A percentile compares a stretch with the other conserved stretches of the same genome.
Conservation (phyloP, 2,329 filamentous ascomycete species). For the Microdochium paspali region DNA sequence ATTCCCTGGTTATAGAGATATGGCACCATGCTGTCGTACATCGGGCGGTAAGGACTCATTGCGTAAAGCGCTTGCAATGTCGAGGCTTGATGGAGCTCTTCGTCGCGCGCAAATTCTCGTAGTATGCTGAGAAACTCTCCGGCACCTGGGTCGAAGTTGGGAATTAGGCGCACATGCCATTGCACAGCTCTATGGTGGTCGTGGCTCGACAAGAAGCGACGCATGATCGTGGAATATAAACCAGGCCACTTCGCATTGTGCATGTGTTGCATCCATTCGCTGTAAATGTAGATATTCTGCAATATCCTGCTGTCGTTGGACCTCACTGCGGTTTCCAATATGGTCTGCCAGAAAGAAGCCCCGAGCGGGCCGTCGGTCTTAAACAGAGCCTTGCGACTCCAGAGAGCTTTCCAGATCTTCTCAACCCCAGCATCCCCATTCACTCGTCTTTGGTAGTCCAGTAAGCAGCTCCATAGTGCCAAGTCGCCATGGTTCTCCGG, state of each 20-base stretch:
- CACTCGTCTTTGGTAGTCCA: slow-evolving; percentile 19
- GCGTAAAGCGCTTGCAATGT: slow-evolving; percentile 35
- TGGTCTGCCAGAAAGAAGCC: slow-evolving; percentile 16
- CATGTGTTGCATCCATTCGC: slow-evolving; percentile 29
- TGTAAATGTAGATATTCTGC: slow-evolving; percentile 25
- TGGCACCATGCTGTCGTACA: slow-evolving; percentile 45
- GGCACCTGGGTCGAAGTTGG: slow-evolving; percentile 29
- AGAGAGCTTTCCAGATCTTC: slow-evolving; percentile 19
- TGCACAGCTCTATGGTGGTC: slow-evolving; percentile 27
- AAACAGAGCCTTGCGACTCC: slow-evolving; percentile 20
- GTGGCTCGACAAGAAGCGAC: slow-evolving; percentile 28
- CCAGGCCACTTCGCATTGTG: slow-evolving; percentile 36
- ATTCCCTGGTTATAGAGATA: slow-evolving; percentile 37
- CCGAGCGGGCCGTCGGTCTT: slow-evolving; percentile 13
- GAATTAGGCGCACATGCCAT: slow-evolving; percentile 38
- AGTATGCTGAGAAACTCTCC: slow-evolving; percentile 31
- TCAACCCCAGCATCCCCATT: slow-evolving; percentile 15
- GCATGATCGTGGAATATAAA: slow-evolving; percentile 37
- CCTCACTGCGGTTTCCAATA: slow-evolving; percentile 22
- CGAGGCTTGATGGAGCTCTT: slow-evolving; percentile 24
- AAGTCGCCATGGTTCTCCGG: slow-evolving; percentile 16
- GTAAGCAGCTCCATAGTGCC: slow-evolving; percentile 17
- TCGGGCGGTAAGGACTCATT: slow-evolving; percentile 26
- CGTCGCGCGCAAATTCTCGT: slow-evolving; percentile 27
- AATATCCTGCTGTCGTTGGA: slow-evolving; percentile 19